phyloP scores from a whole-genome alignment of 2,329 filamentous ascomycete genomes.

The Phaeophleospora eucalypticola region DNA sequence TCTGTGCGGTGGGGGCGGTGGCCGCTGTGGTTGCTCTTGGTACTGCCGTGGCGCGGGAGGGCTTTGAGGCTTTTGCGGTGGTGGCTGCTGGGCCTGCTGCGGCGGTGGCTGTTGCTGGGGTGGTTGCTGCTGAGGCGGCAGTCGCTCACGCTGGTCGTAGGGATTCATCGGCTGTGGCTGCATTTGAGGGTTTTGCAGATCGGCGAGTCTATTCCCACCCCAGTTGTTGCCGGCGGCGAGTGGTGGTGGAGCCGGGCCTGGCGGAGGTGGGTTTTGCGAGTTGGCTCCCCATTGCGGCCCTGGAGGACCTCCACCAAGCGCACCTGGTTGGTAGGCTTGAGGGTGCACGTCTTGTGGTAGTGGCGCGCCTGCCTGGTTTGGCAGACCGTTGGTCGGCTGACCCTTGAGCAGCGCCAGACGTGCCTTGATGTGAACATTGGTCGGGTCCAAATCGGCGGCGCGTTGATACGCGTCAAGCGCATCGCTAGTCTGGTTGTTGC shows the following conservation, averaged over 20 bases:
- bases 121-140: slow-evolving; percentile 68
- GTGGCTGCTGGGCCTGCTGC: slow-evolving; percentile 48
- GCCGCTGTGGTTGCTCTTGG: slow-evolving; percentile 34
- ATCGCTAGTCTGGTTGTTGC: slow-evolving; percentile 97
- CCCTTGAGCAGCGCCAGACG: slow-evolving; percentile 84
- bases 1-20: slow-evolving; percentile 50
- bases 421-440: slow-evolving; percentile 93
- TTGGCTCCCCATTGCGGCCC: slow-evolving; percentile 87
- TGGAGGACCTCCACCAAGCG: slow-evolving; percentile 71
- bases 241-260: slow-evolving; percentile 59
- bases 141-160: slow-evolving; percentile 71
- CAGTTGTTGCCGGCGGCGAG: slow-evolving; percentile 51
- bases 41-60: slow-evolving; percentile 56
- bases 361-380: slow-evolving; percentile 70
- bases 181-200: slow-evolving; percentile 62
- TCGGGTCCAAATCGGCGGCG: slow-evolving; percentile 88
- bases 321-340: slow-evolving; percentile 81
- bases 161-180: slow-evolving; percentile 69
- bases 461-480: slow-evolving; percentile 93
- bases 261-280: slow-evolving; percentile 59
- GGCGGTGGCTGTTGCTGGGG: slow-evolving; percentile 22
- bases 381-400: slow-evolving; percentile 63
- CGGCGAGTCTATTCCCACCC: slow-evolving; percentile 67
- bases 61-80: slow-evolving; percentile 39
- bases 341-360: slow-evolving; percentile 94